Evolutionary conservation across 495 filamentous ascomycete species (phyloP).

Genomic region (Daldinia grandis): DNA sequence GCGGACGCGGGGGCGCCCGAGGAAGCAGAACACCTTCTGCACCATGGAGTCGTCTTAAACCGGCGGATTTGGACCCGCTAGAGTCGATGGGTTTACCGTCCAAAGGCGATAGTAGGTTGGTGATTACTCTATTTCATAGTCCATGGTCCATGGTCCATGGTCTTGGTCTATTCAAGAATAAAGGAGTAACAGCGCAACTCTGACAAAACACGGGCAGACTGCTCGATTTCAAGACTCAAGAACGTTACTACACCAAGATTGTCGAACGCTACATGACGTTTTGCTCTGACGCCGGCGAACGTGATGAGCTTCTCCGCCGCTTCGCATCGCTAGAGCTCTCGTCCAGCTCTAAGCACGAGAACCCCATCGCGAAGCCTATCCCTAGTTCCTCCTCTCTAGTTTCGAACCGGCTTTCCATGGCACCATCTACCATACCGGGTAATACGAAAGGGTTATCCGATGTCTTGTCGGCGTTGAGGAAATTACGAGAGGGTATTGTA

Average conservation of each 20-base stretch:
- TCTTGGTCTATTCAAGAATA: background rate
- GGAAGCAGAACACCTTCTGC: slow-evolving; percentile 60
- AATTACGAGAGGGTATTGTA: slow-evolving; percentile 88
- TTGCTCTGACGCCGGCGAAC: slow-evolving; percentile 71
- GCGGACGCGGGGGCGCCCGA: slow-evolving; percentile 48
- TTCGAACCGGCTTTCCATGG: slow-evolving; percentile 11
- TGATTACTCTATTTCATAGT: background rate
- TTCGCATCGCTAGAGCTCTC: slow-evolving; percentile 70
- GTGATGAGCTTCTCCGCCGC: slow-evolving; percentile 74
- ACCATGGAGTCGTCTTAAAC: slow-evolving; percentile 75
- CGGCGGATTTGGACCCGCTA: slow-evolving; percentile 73
- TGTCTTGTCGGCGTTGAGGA: slow-evolving; percentile 78
- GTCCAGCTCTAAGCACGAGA: slow-evolving; percentile 33
- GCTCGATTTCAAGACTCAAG: slow-evolving; percentile 76
- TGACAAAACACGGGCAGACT: slow-evolving; percentile 60
- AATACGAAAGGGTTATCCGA: slow-evolving; percentile 54
- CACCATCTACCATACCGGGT: slow-evolving; percentile 28
- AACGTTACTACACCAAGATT: slow-evolving; percentile 86
- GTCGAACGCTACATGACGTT: slow-evolving; percentile 87
- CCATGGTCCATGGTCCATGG: too few relatives aligned
- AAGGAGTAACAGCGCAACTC: background rate
- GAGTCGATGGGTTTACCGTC: slow-evolving; percentile 83
- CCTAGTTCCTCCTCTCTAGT: slow-evolving; percentile 9
- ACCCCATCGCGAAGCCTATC: slow-evolving; percentile 17
- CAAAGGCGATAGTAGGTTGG: slow-evolving; percentile 82